Base-by-base conservation (phyloP, 2,329 filamentous ascomycete species). In the Lecanosticta acicola region DNA sequence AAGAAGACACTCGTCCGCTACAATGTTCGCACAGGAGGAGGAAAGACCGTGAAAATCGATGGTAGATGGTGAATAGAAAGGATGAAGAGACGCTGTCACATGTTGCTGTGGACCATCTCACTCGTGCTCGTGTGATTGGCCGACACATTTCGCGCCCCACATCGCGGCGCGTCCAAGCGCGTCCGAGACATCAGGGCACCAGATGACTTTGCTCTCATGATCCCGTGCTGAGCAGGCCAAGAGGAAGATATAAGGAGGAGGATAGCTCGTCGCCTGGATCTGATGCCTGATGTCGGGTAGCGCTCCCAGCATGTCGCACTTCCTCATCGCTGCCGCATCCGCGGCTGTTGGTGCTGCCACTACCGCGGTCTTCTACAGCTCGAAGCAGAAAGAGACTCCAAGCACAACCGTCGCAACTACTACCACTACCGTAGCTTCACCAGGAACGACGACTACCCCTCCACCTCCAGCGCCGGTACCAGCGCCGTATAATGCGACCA, bases 291-390 rank as follows among this genome's bases (percentile, higher is more conserved):
- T 29, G 24, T 7, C 24, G 24, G 24, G 24, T 11, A 29, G 24
- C 11, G 24, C 24, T 29, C 24, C 7, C 5, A 11, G 24, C 47
- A 76, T 76, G 73, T 74, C 72, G 13, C 76, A 76, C 58, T 64
- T 71, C 55, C 61, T 75, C 49, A 69, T 75, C 40, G 73, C 72
- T 14, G 73, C 70, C 32, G 68, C 69, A 37, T 65, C 71, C 47
- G 73, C 72, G 26, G 72, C 69, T 19, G 66, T 71, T 11, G 73
- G 72, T 34, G 72, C 72, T 49, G 72, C 70, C 56, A 68, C 69
- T 26, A 74, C 71, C 34, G 72, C 72, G 44, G 72, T 67, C 3
- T 58, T 74, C 33, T 73, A 67, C 53, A 68, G 68, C 19, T 51
- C 62, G 40, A 53, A 50, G 34, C 45, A 45, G 10, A 49, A 52